Evolutionary conservation across 2,329 filamentous ascomycete genomes (phyloP).

Genomic region (Fusarium illudens): DNA sequence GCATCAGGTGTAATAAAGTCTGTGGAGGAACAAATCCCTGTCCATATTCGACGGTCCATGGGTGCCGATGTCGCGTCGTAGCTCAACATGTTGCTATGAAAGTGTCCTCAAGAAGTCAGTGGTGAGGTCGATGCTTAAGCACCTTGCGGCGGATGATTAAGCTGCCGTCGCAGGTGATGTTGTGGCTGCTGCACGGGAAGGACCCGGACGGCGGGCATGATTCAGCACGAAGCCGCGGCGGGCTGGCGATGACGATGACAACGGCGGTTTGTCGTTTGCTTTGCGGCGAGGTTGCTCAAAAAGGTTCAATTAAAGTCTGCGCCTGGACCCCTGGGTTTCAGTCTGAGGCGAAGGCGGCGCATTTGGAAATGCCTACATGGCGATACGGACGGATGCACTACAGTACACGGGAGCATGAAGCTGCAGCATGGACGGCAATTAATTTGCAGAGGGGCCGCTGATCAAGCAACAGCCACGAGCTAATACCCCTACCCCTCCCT

Average conservation of each 20-base stretch:
- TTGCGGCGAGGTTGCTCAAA: constrained; percentile 3
- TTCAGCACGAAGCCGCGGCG: constrained; percentile 5
- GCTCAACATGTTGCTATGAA: neutral
- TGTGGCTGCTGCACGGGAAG: constrained; percentile 19
- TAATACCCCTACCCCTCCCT: constrained; percentile 9
- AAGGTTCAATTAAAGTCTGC: constrained; percentile 18
- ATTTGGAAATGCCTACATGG: neutral
- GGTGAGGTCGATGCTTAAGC: neutral
- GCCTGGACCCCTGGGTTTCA: constrained; percentile 34
- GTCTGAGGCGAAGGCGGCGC: constrained; percentile 16
- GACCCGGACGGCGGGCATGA: constrained; percentile 8
- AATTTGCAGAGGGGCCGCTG: constrained; percentile 20
- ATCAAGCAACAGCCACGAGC: constrained; percentile 6
- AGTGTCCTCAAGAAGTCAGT: constrained; percentile 8
- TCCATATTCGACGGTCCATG: neutral
- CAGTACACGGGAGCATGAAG: neutral
- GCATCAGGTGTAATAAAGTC: constrained; percentile 12
- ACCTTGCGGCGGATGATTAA: constrained; percentile 7
- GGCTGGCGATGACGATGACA: neutral
- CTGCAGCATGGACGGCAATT: constrained; percentile 20
- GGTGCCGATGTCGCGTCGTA: neutral
- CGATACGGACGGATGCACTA: neutral
- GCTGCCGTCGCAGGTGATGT: constrained; percentile 13
- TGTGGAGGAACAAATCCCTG: constrained; percentile 8
- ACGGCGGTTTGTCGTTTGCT: neutral